Evolutionary conservation across 1,284 basidiomycete genomes (phyloP).

Genomic region (Trametes pubescens): DNA sequence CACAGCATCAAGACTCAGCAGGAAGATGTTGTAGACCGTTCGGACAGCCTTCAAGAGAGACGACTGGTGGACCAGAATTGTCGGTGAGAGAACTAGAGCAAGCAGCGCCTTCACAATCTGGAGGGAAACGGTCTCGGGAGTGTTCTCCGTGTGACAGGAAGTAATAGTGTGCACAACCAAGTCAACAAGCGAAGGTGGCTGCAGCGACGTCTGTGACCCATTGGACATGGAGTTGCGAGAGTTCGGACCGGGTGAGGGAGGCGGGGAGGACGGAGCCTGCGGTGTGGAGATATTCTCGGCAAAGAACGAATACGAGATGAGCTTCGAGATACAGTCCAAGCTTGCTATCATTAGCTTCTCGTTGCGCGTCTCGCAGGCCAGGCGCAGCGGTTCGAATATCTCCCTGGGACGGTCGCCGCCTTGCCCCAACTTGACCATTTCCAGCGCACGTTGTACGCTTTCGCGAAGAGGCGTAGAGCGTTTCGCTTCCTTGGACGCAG

Average conservation of each 20-base stretch:
- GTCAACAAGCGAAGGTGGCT: slow-evolving; percentile 82
- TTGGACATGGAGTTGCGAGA: slow-evolving; percentile 52
- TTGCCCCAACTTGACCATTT: slow-evolving; percentile 79
- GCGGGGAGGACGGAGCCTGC: slow-evolving; percentile 63
- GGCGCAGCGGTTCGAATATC: slow-evolving; percentile 90
- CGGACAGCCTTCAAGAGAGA: slow-evolving; percentile 93
- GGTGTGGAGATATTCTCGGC: slow-evolving; percentile 64
- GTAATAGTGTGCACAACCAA: slow-evolving; percentile 94
- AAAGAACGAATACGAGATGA: slow-evolving; percentile 97
- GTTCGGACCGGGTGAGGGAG: slow-evolving; percentile 68
- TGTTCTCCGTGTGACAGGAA: slow-evolving; percentile 87
- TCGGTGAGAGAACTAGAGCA: slow-evolving; percentile 86
- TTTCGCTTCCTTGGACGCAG: slow-evolving; percentile 89
- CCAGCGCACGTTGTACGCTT: slow-evolving; percentile 83
- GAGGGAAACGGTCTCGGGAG: slow-evolving; percentile 89
- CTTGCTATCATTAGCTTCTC: slow-evolving; percentile 95
- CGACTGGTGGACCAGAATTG: slow-evolving; percentile 91
- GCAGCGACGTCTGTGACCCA: slow-evolving; percentile 58
- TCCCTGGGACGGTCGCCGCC: slow-evolving; percentile 80
- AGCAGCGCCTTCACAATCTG: slow-evolving; percentile 96
- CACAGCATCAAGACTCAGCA: slow-evolving; percentile 87
- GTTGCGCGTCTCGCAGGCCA: slow-evolving; percentile 92
- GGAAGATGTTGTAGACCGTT: slow-evolving; percentile 96
- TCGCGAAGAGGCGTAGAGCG: slow-evolving; percentile 84
- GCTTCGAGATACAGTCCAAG: slow-evolving; percentile 94